Evolutionary conservation across 2,329 filamentous ascomycete species (phyloP), one percentile per base, ranked within the genome.

Genomic region (Colletotrichum magnum): DNA sequence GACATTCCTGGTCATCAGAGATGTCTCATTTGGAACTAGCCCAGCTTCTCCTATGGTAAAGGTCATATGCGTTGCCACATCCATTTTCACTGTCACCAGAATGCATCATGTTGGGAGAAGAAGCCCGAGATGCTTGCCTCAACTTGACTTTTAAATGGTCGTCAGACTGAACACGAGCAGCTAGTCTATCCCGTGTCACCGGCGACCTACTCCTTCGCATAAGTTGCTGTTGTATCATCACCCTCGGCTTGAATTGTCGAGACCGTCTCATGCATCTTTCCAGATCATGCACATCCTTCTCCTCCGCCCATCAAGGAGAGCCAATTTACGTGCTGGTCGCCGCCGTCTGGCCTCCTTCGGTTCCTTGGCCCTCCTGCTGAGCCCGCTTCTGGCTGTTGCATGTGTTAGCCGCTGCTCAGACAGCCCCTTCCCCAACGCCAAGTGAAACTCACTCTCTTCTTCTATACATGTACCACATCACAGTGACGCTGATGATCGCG

Each of bases 401-500:
- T 21, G 0, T 2, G 21, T 60, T 4, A 48, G 28, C 28, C 3
- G 3, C 4, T 41, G 1, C 18, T 16, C 0, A 6, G 6, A 12
- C 13, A 15, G 4, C 16, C 3, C 15, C 13, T 3, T 3, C 0
- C 5, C 12, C 6, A 2, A 0, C 21, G 5, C 15, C 1, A 4
- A 18, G 5, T 16, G 7, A 12, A 18, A 13, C 64, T 51, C 24
- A 67, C 64, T 57, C 58, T 56, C 58, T 62, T 39, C 64, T n/a
- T 18, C 64, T 56, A 24, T 67, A 67, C 58, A 67, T 56, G 6
- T 52, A 67, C 64, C 64, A 67, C 64, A 67, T 62, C 1, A 67
- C 5, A 5, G 64, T 62, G 3, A 63, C 64, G 3, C 64, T 62
- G 2, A 74, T 32, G 5, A 77, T 72, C 1, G 74, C 74, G 5